These are phyloP conservation scores for Sarcodon aspratus DNA, from an alignment of 768 basidiomycete genomes.

Conservation along the genomic window DNA sequence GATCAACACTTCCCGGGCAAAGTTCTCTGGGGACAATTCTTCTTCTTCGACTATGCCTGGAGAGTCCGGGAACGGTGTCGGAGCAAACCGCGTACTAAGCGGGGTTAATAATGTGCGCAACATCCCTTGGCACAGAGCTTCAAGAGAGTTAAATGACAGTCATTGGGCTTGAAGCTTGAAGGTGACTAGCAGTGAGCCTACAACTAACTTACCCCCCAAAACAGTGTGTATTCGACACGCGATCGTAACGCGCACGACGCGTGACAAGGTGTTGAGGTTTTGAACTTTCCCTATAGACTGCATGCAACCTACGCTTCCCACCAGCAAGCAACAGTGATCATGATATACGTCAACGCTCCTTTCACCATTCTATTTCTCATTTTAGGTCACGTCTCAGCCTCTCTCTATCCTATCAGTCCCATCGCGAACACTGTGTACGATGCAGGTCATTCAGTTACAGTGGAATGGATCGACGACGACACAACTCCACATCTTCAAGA, in stretches of 20 bases:
- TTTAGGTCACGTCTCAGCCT: conserved; percentile 12
- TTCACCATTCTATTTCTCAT: neutral
- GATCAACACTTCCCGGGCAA: conserved; percentile 61
- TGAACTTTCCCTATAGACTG: neutral
- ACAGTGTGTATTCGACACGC: no score
- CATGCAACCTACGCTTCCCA: neutral
- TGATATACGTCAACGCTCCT: neutral
- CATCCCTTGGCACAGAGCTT: conserved; percentile 1
- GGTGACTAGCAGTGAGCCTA: conserved; percentile 6
- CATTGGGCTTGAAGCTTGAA: conserved; percentile 1
- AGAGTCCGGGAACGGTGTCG: conserved; percentile 4
- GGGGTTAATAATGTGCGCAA: conserved; percentile 9
- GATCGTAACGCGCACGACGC: neutral
- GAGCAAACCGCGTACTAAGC: conserved; percentile 6
- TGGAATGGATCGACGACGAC: conserved; percentile 43
- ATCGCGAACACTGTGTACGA: conserved; percentile 30
- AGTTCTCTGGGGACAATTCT: conserved; percentile 49
- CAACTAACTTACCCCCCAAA: no score
- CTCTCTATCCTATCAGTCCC: conserved; percentile 42
- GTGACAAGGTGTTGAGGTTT: neutral
- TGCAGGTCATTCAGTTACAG: conserved; percentile 27
- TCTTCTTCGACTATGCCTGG: conserved; percentile 15
- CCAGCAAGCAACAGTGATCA: neutral
- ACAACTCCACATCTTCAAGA: conserved; percentile 25
- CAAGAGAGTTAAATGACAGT: neutral